These are phyloP conservation scores for Monilinia polystroma DNA, from an alignment of 2,329 filamentous ascomycete genomes.

Conservation along the genomic window DNA sequence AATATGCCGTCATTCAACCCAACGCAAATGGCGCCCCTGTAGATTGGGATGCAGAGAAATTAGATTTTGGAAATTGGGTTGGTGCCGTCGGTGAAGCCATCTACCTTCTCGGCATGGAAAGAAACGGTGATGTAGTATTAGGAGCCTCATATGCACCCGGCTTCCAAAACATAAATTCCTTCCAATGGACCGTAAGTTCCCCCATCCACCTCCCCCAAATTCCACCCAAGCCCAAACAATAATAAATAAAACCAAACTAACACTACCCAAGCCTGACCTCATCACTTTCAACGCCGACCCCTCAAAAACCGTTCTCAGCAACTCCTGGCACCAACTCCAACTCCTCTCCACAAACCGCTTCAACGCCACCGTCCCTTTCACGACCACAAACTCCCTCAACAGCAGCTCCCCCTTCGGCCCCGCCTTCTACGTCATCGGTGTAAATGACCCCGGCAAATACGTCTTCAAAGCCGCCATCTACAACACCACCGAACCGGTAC, in stretches of 20 bases:
- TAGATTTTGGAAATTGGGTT: constrained; percentile 32
- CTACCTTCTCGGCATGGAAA: constrained; percentile 33
- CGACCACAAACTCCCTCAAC: constrained; percentile 1
- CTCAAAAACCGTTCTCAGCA: constrained; percentile 49
- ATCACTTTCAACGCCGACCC: constrained; percentile 43
- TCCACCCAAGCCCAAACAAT: background rate
- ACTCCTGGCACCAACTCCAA: constrained; percentile 30
- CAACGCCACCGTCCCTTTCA: constrained; percentile 20
- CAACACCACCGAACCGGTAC: constrained; percentile 16
- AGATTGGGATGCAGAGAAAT: constrained; percentile 20
- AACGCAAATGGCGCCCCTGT: constrained; percentile 26
- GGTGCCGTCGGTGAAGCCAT: constrained; percentile 36
- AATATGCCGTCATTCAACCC: constrained; percentile 36
- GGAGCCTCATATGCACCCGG: constrained; percentile 36
- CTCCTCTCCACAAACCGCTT: constrained; percentile 22
- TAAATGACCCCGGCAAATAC: constrained; percentile 9
- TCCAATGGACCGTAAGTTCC: constrained; percentile 36
- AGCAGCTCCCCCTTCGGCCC: constrained; percentile 15
- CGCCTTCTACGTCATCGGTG: constrained; percentile 23
- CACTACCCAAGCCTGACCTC: constrained; percentile 33
- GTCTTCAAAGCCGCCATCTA: constrained; percentile 24
- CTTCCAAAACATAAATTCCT: constrained; percentile 37
- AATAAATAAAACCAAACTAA: background rate
- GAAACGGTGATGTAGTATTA: constrained; percentile 34
- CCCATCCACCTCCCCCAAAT: background rate